These are phyloP conservation scores for Cladosporium sp. DNA, from an alignment of 2,329 filamentous ascomycete species.

Conservation along the genomic window DNA sequence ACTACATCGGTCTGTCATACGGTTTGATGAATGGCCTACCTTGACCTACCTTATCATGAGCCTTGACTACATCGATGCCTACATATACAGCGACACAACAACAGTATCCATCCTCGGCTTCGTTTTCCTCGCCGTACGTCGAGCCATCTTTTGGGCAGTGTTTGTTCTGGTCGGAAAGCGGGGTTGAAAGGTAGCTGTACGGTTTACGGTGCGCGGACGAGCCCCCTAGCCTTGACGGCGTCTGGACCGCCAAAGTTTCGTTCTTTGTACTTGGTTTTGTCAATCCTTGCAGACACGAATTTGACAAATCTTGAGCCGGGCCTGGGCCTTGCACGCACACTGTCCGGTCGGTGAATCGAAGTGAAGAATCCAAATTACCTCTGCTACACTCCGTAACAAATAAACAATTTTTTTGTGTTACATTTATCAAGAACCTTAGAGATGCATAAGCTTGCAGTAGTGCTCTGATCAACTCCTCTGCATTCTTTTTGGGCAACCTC, in stretches of 20 bases:
- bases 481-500: neutral
- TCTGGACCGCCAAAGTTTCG: neutral
- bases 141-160: neutral
- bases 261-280: neutral
- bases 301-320: neutral
- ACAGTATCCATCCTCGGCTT: neutral
- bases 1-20: neutral
- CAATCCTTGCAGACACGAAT: neutral
- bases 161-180: neutral
- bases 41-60: neutral
- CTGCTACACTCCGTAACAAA: neutral
- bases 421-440: neutral
- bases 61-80: neutral
- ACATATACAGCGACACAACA: neutral
- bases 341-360: neutral
- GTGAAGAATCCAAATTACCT: neutral
- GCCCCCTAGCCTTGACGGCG: neutral
- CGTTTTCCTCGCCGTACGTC: neutral
- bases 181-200: neutral
- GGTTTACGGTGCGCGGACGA: neutral
- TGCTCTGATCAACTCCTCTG: neutral
- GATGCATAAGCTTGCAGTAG: neutral
- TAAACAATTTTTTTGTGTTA: neutral
- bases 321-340: neutral
- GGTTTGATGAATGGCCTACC: neutral